Evolutionary conservation across 2,329 filamentous ascomycete species (phyloP).

Genomic region (Pseudogymnoascus sp.): DNA sequence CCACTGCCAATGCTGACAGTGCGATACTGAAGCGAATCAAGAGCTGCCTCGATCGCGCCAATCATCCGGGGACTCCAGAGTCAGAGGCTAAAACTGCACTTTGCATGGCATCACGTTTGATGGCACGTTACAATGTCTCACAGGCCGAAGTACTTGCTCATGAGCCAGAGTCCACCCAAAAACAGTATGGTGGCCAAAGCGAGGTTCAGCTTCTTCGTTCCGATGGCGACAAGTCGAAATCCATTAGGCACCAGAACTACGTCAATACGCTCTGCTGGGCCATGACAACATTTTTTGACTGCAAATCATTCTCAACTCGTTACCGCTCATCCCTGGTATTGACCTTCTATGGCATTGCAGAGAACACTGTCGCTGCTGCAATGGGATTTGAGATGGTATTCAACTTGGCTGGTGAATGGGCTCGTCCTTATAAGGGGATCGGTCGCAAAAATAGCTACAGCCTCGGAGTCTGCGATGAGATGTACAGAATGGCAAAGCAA

Average conservation of each 20-base stretch:
- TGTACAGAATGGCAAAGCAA: not conserved
- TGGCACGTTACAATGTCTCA: not conserved
- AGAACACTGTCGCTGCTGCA: conserved; percentile 2
- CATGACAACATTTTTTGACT: not conserved
- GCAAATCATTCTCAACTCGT: not conserved
- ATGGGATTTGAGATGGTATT: conserved; percentile 7
- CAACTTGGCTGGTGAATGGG: not conserved
- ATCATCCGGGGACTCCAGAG: not conserved
- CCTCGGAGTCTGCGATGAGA: not conserved
- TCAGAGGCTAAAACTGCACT: not conserved
- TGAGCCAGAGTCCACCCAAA: not conserved
- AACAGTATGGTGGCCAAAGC: not conserved
- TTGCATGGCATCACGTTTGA: not conserved
- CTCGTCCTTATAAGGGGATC: not conserved
- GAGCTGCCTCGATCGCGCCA: not conserved
- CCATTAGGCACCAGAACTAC: not conserved
- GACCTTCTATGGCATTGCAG: conserved; percentile 1
- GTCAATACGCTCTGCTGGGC: not conserved
- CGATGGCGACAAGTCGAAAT: not conserved
- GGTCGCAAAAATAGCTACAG: not conserved
- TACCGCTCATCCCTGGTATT: not conserved
- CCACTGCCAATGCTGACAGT: not conserved
- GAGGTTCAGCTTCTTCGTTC: not conserved
- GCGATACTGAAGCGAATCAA: not conserved
- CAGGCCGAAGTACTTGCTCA: not conserved